Evolutionary conservation across 306 rosid species (phyloP).

Genomic region (Sindora glabra): DNA sequence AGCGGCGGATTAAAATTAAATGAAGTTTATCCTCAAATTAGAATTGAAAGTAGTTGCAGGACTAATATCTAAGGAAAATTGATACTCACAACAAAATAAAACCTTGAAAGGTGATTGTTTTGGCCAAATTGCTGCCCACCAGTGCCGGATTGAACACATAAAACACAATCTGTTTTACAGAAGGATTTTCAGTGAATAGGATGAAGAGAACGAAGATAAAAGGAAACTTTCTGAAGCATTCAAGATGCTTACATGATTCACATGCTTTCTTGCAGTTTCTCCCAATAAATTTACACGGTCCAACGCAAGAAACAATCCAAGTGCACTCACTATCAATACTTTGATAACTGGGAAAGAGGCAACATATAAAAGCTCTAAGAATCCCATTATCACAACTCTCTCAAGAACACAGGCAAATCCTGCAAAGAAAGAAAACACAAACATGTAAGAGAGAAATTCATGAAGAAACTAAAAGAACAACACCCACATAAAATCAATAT

Average conservation of each 20-base stretch:
- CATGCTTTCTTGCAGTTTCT: conserved; percentile 33
- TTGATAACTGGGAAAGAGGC: conserved; percentile 42
- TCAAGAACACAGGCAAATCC: conserved; percentile 10
- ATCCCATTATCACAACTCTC: conserved; percentile 23
- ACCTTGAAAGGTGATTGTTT: conserved; percentile 32
- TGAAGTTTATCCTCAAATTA: conserved; percentile 1
- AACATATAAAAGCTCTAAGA: conserved; percentile 29
- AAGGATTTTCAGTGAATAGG: neutral
- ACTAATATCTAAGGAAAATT: neutral
- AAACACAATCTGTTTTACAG: conserved; percentile 31
- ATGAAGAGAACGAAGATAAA: neutral
- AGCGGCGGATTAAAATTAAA: neutral
- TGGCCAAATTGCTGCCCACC: conserved; percentile 38
- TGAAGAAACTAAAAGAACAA: neutral
- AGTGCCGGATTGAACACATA: conserved; percentile 47
- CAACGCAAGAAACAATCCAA: conserved; percentile 35
- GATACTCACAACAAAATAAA: conserved; percentile 31
- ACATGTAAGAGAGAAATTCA: neutral
- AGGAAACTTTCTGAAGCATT: neutral
- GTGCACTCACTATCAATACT: conserved; percentile 27
- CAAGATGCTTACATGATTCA: conserved; percentile 30
- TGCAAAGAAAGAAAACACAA: neutral
- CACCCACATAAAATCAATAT: neutral
- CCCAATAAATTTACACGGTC: conserved; percentile 33
- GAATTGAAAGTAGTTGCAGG: neutral